Evolutionary conservation across 2,329 filamentous ascomycete species (phyloP).

Genomic region (Pseudonectria foliicola): DNA sequence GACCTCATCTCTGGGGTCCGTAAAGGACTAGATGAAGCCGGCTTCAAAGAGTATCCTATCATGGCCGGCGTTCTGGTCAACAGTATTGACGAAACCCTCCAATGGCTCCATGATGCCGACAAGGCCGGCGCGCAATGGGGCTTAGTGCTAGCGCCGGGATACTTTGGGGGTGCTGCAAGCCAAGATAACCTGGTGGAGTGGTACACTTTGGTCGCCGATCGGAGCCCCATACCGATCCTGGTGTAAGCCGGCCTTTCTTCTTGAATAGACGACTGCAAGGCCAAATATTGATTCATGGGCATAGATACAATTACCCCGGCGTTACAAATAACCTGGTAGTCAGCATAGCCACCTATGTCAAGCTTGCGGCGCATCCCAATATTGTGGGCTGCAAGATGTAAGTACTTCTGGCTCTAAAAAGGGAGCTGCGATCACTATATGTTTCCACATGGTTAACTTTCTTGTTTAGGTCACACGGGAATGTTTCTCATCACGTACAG

Average conservation of each 20-base stretch:
- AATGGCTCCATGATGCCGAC: slow-evolving; percentile 2
- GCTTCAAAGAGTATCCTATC: slow-evolving; percentile 52
- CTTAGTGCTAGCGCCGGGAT: slow-evolving; percentile 56
- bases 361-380: slow-evolving; percentile 52
- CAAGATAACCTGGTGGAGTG: slow-evolving; percentile 55
- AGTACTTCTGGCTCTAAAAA: background rate
- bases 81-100: slow-evolving; percentile 34
- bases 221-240: slow-evolving; percentile 52
- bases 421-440: background rate
- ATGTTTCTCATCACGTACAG: slow-evolving; percentile 57
- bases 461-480: slow-evolving; percentile 45
- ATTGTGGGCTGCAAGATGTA: slow-evolving; percentile 62
- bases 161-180: slow-evolving; percentile 52
- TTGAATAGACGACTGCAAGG: background rate
- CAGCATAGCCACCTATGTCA: slow-evolving; percentile 49
- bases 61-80: slow-evolving; percentile 46
- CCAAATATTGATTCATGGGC: background rate
- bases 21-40: slow-evolving; percentile 45
- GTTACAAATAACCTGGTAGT: slow-evolving; percentile 58
- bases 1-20: slow-evolving; percentile 47
- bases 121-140: slow-evolving; percentile 26
- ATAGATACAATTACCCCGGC: slow-evolving; percentile 51
- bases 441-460: background rate
- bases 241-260: slow-evolving; percentile 38
- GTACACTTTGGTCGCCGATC: slow-evolving; percentile 55